Conservation (phyloP, 2,329 filamentous ascomycete genomes). For the Grosmannia huntii region DNA sequence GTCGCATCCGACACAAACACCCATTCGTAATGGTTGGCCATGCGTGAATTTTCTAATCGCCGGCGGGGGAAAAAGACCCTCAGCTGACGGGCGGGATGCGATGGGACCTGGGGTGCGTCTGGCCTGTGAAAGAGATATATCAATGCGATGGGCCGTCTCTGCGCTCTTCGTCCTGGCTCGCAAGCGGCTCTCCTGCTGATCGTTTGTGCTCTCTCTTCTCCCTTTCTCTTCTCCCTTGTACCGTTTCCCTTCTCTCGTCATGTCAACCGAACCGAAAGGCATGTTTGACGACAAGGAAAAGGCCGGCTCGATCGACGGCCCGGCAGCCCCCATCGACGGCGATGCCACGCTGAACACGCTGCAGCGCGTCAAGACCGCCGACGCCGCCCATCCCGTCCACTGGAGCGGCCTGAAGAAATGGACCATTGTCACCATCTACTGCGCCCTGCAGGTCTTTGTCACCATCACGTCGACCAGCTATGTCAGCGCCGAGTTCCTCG, state of each 20-base stretch:
- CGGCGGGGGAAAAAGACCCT: not conserved
- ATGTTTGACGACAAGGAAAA: not conserved
- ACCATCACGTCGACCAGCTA: conserved; percentile 6
- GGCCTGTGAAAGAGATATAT: not conserved
- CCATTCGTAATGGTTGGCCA: not conserved
- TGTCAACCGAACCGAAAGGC: not conserved
- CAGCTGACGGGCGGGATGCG: not conserved
- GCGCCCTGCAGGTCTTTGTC: conserved; percentile 5
- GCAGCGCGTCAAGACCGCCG: conserved; percentile 1
- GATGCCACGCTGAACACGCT: not conserved
- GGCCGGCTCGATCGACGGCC: not conserved
- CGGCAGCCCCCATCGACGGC: not conserved
- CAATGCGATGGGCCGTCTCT: not conserved
- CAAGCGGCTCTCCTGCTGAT: not conserved
- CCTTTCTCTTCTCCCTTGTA: not conserved
- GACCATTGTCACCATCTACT: conserved; percentile 4
- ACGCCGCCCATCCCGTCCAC: conserved; percentile 3
- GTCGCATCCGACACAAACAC: not conserved
- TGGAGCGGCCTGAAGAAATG: conserved; percentile 4
- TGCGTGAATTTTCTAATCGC: not conserved
- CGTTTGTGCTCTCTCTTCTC: not conserved
- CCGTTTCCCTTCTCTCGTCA: not conserved
- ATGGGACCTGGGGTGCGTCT: not conserved
- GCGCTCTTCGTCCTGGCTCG: not conserved
- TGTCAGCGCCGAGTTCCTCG: conserved; percentile 7